Evolutionary conservation across 1,284 basidiomycete genomes (phyloP), one percentile per base, ranked within the genome.

Genomic region (Leccinum insigne): DNA sequence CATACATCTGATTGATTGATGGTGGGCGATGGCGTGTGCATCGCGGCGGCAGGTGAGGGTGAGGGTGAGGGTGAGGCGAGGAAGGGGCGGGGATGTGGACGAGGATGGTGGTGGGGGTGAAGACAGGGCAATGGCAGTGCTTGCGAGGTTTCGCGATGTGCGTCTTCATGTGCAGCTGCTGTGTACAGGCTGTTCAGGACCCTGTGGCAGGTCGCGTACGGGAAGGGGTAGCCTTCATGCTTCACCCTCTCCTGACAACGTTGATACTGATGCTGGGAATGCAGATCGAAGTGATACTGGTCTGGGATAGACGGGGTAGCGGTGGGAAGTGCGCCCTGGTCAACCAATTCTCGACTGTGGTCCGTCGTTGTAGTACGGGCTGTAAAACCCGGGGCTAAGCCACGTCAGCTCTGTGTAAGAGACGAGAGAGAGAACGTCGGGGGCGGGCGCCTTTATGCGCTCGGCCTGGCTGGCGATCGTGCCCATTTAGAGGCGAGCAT

Each of bases 391-490:
- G 6, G 86, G 79, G n/a, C 80, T 82, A 52, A 98, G 86, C 94
- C 95, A 98, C 2, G 91, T 89, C 3, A 95, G 91, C 74, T 98
- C 96, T 1, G 88, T 94, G 74, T 97, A 98, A 0, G 96, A 96
- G 0, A 98, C 91, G 64, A 83, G 77, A 32, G 90, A 94, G 61
- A 92, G 76, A 52, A 86, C 86, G 58, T 93, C 94, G 0, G 89
- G 83, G 1, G 79, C 79, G 5, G 83, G 85, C 2, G 88, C 78
- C 66, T 83, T 83, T 74, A 94, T 86, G 60, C 83, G 78, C 72
- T 88, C 81, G 67, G 86, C 80, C 74, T 93, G 85, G n/a, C 89
- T 92, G 38, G 81, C 77, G 63, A 98, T 83, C 58, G 81, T 86
- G 32, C 94, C 95, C 64, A 96, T 91, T 71, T 90, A 88, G 18